Evolutionary conservation across 2,329 filamentous ascomycete genomes (phyloP), one percentile per base, ranked within the genome.

Genomic region (Trichoderma sp.): DNA sequence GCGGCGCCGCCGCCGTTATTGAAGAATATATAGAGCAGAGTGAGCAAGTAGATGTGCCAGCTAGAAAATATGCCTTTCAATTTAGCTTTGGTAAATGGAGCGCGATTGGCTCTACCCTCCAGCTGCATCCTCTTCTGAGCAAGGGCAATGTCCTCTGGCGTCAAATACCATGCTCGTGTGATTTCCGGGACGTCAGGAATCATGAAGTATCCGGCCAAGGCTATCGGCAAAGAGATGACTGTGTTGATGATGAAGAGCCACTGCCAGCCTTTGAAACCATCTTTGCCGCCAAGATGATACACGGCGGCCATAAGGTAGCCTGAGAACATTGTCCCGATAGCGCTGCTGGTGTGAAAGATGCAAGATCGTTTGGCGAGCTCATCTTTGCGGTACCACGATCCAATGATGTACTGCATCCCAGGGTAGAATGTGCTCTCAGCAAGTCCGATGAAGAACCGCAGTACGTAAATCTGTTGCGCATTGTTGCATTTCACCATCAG

Each of bases 41-140:
- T 83, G 3, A 91, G 78, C 0, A 84, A 72, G 67, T 89, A 91
- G 1, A 91, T 86, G 70, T 89, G 89, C 89, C 89, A 91, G 6
- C 85, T 86, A 0, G 82, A 81, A 68, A 90, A 85, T 21, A 91
- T 90, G 72, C 84, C 86, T 76, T 82, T 83, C 49, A 91, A 73
- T 76, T 89, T 90, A 77, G 75, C 72, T 64, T 75, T 75, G 0
- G 80, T 82, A 68, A 78, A 83, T 0, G 78, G 77, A 0, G 79
- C 77, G 0, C 82, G 76, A 34, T 78, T 77, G 2, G 82, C 82
- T 4, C 82, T 79, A 1, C 83, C 83, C 71, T 85, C 83, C 1
- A 83, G 75, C 56, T 77, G 70, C 77, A 79, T 77, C 1, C 76
- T 74, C 11, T 69, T 73, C 51, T 76, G 73, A 0, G 77, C 76